Evolutionary conservation across 148 eudicot species (phyloP), one percentile per base, ranked within the genome.

Genomic region (Dianthus caryophyllus): DNA sequence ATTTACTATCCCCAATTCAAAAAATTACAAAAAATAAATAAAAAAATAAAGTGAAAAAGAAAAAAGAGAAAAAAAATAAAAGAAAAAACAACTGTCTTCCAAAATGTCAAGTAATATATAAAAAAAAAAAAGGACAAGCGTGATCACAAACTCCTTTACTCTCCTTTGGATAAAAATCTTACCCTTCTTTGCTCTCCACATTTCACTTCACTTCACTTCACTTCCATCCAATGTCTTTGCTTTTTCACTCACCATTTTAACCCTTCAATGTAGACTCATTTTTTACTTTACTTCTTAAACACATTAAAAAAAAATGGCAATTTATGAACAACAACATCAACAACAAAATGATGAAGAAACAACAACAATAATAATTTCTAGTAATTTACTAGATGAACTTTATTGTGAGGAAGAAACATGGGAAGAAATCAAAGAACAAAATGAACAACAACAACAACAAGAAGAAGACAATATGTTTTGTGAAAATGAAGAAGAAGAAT

Each of bases 401-500:
- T 85, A 78, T 67, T 89, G 91, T 21, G 87, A 83, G 48, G 97
- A 92, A 75, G 84, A 81, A 25, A 75, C 78, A 49, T 80, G 76
- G 78, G 84, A 75, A 20, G n/a, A n/a, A n/a, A n/a, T n/a, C n/a
- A n/a, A 68, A 52, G 14, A 76, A 71, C 57, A 73, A 71, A 1
- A 69, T 66, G 16, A 48, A 64, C 9, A 30, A 33, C 38, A 33
- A 33, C 38, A 33, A 33, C 38, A 33, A 33, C 38, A 33, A 33
- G 38, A 33, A 33, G 38, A 33, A 2, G 38, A 33, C 38, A 33
- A 2, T 33, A 55, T 86, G 67, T 76, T 80, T 46, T 79, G 84
- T 81, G 89, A 86, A 75, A 88, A 88, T 59, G n/a, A n/a, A n/a
- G 89, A 86, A 7, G 88, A 81, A 72, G 88, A 91, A 67, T 80